Conservation (phyloP, 164 flowering plant genomes). For the Echeveria elegans region DNA sequence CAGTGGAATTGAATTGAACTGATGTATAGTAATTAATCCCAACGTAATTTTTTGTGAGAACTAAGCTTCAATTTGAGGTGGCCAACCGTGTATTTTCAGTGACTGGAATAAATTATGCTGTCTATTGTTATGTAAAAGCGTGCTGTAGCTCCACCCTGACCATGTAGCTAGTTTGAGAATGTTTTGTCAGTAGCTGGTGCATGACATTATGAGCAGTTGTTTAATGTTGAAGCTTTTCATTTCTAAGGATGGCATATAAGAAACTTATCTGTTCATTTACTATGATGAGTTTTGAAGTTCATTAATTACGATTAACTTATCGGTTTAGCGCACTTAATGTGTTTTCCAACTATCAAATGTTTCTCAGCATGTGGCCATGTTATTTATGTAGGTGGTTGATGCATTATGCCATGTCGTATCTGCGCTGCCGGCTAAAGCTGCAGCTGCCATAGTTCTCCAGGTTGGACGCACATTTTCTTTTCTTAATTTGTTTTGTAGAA, state of each 20-base stretch:
- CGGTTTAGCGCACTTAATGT: neutral
- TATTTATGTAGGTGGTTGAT: slow-evolving; percentile 64
- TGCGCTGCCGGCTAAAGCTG: slow-evolving; percentile 82
- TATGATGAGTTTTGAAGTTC: neutral
- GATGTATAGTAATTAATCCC: too few species aligned
- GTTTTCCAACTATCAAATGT: neutral
- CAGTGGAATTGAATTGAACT: too few species aligned
- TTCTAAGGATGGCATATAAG: neutral
- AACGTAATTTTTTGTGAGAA: too few species aligned
- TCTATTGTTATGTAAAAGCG: neutral
- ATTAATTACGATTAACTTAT: neutral
- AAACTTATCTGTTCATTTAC: neutral
- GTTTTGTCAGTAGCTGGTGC: neutral
- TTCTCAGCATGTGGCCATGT: slow-evolving; percentile 1
- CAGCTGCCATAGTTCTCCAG: slow-evolving; percentile 93
- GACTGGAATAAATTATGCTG: too few species aligned
- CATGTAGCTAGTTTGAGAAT: neutral
- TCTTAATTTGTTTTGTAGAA: too few species aligned
- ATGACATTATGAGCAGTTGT: neutral
- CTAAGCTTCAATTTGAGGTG: too few species aligned
- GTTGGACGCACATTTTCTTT: slow-evolving; percentile 21
- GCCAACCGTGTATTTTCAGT: too few species aligned
- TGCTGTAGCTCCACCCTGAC: neutral
- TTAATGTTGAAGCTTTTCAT: neutral
- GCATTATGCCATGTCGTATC: slow-evolving; percentile 93